Percentiles rank a stretch among this genome's conserved stretches.
Evolutionary conservation across 306 rosid species (phyloP).

Genomic region (Senna siamea): DNA sequence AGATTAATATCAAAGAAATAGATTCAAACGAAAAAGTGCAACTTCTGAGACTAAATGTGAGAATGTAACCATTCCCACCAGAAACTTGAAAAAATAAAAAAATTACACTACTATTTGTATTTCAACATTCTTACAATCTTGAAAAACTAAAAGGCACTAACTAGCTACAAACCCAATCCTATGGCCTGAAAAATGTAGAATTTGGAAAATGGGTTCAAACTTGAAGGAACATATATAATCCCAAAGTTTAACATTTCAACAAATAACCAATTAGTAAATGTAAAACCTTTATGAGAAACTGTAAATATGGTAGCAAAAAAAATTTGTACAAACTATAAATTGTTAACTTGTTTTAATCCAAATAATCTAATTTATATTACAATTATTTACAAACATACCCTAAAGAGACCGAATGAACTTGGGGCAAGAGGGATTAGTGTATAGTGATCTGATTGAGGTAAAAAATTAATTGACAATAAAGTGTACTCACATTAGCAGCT

Average conservation of each 20-base stretch:
- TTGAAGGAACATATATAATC: neutral
- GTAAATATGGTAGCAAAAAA: constrained; percentile 77
- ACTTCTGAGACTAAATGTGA: constrained; percentile 35
- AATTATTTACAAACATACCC: no score
- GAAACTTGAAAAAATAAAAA: constrained; percentile 70
- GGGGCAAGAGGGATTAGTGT: no score
- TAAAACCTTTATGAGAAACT: constrained; percentile 73
- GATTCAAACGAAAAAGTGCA: constrained; percentile 24
- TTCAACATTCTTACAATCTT: constrained; percentile 79
- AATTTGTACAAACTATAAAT: constrained; percentile 46
- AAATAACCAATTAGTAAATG: neutral
- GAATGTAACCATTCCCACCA: no score
- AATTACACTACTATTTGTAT: constrained; percentile 56
- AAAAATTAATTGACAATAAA: no score
- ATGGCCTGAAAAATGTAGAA: constrained; percentile 54
- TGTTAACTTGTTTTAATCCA: constrained; percentile 4
- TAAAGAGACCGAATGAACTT: no score
- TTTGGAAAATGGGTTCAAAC: neutral
- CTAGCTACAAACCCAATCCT: constrained; percentile 78
- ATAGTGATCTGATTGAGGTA: no score
- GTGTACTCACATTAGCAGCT: constrained; percentile 75
- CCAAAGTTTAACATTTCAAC: neutral
- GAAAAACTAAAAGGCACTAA: constrained; percentile 91
- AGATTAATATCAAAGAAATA: neutral
- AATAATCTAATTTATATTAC: no score